Evolutionary conservation across 805 yeast genomes (phyloP).

Genomic region (Sugiyamaella valdiviana): DNA sequence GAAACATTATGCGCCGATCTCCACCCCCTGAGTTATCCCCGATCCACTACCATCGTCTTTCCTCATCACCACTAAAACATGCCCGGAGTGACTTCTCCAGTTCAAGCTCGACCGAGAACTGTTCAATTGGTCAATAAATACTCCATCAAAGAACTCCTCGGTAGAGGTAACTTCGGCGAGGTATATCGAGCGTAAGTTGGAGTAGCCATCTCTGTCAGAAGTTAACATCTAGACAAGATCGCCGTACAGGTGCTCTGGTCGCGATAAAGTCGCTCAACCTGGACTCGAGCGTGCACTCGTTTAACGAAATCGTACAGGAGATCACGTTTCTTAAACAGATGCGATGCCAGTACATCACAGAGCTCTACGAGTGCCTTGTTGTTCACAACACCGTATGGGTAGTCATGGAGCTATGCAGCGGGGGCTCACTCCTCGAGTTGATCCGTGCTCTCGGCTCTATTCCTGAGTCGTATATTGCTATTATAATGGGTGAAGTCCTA

Average conservation of each 20-base stretch:
- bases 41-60: too few species aligned
- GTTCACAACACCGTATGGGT: constrained; percentile 73
- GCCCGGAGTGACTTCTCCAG: too few species aligned
- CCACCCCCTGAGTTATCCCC: not conserved
- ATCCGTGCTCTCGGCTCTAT: constrained; percentile 41
- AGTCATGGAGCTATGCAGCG: constrained; percentile 93
- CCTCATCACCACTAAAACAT: too few species aligned
- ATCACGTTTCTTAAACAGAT: constrained; percentile 66
- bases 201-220: not conserved
- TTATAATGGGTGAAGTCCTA: constrained; percentile 56
- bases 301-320: constrained; percentile 53
- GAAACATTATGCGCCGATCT: not conserved
- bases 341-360: constrained; percentile 60
- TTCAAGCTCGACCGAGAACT: not conserved
- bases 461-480: constrained; percentile 54
- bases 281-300: constrained; percentile 61
- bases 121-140: constrained; percentile 1
- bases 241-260: constrained; percentile 40
- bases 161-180: constrained; percentile 24
- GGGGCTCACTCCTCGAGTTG: constrained; percentile 77
- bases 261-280: constrained; percentile 63
- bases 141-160: constrained; percentile 15
- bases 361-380: constrained; percentile 55
- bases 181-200: constrained; percentile 20
- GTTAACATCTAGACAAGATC: constrained; percentile 26